Conservation (phyloP, 116 monocot genomes). For the Trichopus zeylanicus region DNA sequence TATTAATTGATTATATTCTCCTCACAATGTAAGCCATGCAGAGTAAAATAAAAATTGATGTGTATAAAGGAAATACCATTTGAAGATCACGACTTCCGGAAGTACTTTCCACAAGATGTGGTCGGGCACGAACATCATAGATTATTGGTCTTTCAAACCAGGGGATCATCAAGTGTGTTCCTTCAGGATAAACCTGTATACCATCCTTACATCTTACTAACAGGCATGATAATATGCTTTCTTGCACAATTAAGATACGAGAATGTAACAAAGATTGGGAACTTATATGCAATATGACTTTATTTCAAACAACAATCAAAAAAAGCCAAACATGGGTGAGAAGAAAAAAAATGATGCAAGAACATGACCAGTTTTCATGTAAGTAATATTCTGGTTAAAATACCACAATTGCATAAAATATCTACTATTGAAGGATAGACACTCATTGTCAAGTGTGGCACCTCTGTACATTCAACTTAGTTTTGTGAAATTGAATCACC, state of each 20-base stretch:
- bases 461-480: too few species aligned
- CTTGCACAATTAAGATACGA: neutral
- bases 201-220: neutral
- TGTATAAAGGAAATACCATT: conserved; percentile 44
- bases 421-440: too few species aligned
- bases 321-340: too few species aligned
- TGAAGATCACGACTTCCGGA: conserved; percentile 94
- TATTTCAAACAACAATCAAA: too few species aligned
- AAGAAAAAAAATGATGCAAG: too few species aligned
- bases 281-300: neutral
- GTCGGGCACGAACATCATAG: conserved; percentile 91
- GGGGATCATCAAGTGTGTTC: conserved; percentile 88
- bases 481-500: too few species aligned
- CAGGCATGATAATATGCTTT: neutral
- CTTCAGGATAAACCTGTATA: conserved; percentile 92
- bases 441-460: too few species aligned
- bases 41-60: neutral
- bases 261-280: neutral
- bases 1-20: too few species aligned
- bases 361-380: too few species aligned
- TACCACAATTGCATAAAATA: too few species aligned
- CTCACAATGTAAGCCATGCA: neutral
- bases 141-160: conserved; percentile 95
- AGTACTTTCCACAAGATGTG: conserved; percentile 94
- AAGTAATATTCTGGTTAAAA: too few species aligned